phyloP scores from a whole-genome alignment of 1,284 basidiomycete species.

The Ceraceosorus bombacis region DNA sequence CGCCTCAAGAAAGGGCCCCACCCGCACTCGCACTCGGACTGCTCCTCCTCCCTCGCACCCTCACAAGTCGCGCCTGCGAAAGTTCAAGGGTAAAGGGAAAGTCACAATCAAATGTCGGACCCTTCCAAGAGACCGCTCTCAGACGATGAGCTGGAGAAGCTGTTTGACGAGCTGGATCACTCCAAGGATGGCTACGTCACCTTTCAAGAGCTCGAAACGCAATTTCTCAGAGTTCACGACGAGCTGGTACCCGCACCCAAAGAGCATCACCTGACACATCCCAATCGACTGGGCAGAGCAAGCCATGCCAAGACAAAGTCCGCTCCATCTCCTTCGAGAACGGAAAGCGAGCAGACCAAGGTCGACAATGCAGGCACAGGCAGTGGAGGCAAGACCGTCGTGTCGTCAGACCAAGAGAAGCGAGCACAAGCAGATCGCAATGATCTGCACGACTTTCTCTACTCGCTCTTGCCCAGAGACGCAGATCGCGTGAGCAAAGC shows the following conservation, averaged over 20 bases:
- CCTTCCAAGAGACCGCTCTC: slow-evolving; percentile 3
- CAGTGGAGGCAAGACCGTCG: background rate
- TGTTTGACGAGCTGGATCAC: slow-evolving; percentile 9
- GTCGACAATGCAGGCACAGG: background rate
- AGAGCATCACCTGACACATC: slow-evolving; percentile 5
- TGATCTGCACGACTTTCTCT: slow-evolving; percentile 12
- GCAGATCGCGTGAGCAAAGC: background rate
- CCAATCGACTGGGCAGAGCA: background rate
- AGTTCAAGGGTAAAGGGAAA: too few species aligned
- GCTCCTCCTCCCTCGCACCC: too few species aligned
- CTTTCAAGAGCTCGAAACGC: slow-evolving; percentile 9
- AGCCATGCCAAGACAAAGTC: too few species aligned
- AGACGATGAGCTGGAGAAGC: slow-evolving; percentile 10
- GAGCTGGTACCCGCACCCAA: slow-evolving; percentile 8
- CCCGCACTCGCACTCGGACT: too few species aligned
- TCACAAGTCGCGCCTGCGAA: too few species aligned
- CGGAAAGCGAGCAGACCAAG: slow-evolving; percentile 3
- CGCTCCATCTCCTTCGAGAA: background rate
- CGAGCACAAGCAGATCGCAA: background rate
- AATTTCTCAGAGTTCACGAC: slow-evolving; percentile 5
- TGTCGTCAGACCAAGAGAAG: background rate
- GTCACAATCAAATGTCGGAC: background rate
- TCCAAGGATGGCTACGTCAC: slow-evolving; percentile 9
- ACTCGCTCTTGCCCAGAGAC: slow-evolving; percentile 5
- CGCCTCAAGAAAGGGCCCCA: too few species aligned